phyloP scores from a whole-genome alignment of 1,139 yeast genomes.

The Candida sp. region DNA sequence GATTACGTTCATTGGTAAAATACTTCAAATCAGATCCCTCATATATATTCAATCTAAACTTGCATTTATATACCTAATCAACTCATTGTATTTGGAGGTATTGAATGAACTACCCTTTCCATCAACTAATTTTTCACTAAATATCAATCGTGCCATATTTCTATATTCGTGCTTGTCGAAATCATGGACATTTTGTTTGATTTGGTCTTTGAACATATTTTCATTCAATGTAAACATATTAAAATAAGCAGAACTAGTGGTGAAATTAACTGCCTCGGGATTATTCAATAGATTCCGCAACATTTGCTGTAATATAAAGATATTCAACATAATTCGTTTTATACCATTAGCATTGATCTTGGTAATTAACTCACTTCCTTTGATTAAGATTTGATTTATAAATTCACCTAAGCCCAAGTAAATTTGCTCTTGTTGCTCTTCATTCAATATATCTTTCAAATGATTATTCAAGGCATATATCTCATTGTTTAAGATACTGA shows the following conservation, averaged over 20 bases:
- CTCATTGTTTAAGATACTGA: constrained; percentile 59
- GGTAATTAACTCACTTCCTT: constrained; percentile 54
- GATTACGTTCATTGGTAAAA: too few relatives aligned
- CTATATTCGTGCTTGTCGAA: constrained; percentile 23
- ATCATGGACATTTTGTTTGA: constrained; percentile 14
- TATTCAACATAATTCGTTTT: constrained; percentile 63
- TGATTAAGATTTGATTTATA: constrained; percentile 55
- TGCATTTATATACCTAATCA: constrained; percentile 22
- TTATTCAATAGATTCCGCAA: constrained; percentile 57
- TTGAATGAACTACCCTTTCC: constrained; percentile 39
- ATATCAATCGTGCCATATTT: constrained; percentile 38
- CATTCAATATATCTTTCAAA: constrained; percentile 23
- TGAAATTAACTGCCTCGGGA: constrained; percentile 58
- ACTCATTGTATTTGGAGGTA: constrained; percentile 36
- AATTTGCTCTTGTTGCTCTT: constrained; percentile 27
- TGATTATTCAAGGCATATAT: constrained; percentile 49
- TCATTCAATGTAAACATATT: constrained; percentile 49
- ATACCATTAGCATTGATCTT: constrained; percentile 65
- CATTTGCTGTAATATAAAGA: constrained; percentile 73
- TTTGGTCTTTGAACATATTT: constrained; percentile 23
- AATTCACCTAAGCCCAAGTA: constrained; percentile 55
- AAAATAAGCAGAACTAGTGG: constrained; percentile 55
- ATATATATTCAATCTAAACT: too few relatives aligned
- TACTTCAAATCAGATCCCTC: too few relatives aligned
- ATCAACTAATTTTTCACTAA: constrained; percentile 44